These are phyloP conservation scores for Globisporangium acanthophoron DNA, from an alignment of 352 stramenopile species.

Conservation along the genomic window DNA sequence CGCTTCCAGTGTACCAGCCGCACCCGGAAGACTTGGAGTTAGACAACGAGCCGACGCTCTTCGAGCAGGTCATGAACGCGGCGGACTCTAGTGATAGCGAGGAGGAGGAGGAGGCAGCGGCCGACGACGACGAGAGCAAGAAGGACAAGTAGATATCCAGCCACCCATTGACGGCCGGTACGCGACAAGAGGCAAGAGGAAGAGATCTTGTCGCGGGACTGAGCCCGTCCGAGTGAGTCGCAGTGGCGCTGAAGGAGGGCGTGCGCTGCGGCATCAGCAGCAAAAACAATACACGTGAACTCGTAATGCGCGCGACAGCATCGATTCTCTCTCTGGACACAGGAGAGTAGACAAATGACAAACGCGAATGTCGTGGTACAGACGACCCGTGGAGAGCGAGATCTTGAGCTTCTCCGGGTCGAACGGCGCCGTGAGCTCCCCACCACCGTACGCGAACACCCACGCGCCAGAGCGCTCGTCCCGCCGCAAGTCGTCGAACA, in stretches of 20 bases:
- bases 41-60: conserved; percentile 99
- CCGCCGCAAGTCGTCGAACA: conserved; percentile 57
- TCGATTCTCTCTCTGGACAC: no score
- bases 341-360: neutral
- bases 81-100: conserved; percentile 85
- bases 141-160: conserved; percentile 52
- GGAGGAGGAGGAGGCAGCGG: conserved; percentile 35
- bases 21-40: conserved; percentile 98
- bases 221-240: neutral
- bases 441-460: conserved; percentile 52
- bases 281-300: neutral
- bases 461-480: conserved; percentile 20
- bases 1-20: conserved; percentile 93
- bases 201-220: neutral
- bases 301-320: no score
- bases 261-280: neutral
- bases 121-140: conserved; percentile 33
- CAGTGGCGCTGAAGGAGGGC: neutral
- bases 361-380: conserved; percentile 60
- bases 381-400: conserved; percentile 52
- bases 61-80: conserved; percentile 95
- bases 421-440: conserved; percentile 50
- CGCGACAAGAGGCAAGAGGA: neutral
- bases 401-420: conserved; percentile 47
- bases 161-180: neutral